Evolutionary conservation across 2,329 filamentous ascomycete species (phyloP).

Genomic region (Chalaropsis thielavioides): DNA sequence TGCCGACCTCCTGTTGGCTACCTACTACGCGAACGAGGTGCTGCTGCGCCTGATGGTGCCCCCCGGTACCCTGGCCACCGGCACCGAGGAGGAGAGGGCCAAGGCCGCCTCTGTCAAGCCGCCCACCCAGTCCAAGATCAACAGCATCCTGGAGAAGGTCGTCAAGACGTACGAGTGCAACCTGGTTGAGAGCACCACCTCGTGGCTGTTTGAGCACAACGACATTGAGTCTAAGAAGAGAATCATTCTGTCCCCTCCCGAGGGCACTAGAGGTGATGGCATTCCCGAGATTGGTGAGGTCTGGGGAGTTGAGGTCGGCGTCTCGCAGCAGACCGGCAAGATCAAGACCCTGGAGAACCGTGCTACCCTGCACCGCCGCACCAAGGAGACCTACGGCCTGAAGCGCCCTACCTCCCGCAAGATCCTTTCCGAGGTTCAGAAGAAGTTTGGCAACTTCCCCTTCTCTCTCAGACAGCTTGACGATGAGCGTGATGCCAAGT

Average conservation of each 20-base stretch:
- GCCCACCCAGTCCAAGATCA: constrained; percentile 76
- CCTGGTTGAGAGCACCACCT: constrained; percentile 93
- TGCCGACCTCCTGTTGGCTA: constrained; percentile 81
- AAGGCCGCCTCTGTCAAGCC: constrained; percentile 74
- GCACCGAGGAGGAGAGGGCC: constrained; percentile 88
- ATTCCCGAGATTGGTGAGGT: constrained; percentile 78
- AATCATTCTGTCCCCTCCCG: constrained; percentile 78
- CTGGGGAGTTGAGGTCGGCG: constrained; percentile 93
- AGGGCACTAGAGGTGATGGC: constrained; percentile 84
- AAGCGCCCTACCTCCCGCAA: constrained; percentile 91
- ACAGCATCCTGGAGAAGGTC: constrained; percentile 75
- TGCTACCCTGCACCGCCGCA: constrained; percentile 84
- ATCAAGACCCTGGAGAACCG: constrained; percentile 83
- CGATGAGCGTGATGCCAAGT: constrained; percentile 93
- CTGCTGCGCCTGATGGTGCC: constrained; percentile 83
- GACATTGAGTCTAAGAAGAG: constrained; percentile 97
- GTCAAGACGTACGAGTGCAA: constrained; percentile 82
- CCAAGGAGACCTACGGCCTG: constrained; percentile 76
- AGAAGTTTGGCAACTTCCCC: constrained; percentile 95
- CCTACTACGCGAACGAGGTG: constrained; percentile 89
- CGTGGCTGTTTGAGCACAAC: constrained; percentile 90
- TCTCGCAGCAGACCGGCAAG: constrained; percentile 84
- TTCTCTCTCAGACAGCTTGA: constrained; percentile 96
- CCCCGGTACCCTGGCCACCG: constrained; percentile 67
- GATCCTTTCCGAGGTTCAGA: constrained; percentile 83